Base-by-base conservation (phyloP, 2,329 filamentous ascomycete species). In the Trichoderma oligosporum region DNA sequence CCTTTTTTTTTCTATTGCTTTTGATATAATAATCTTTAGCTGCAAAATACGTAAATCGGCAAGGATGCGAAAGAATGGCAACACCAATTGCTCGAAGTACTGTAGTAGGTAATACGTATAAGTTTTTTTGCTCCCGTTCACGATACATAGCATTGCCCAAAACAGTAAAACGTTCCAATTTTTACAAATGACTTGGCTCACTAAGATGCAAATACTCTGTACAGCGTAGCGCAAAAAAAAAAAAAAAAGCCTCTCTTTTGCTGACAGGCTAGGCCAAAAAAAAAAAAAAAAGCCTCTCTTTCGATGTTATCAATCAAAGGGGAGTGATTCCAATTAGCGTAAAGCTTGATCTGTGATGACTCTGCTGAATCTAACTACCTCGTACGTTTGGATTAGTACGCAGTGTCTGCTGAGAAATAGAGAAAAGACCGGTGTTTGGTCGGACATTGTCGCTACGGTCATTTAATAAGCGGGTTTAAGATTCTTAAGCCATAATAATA, bases 351-450 rank as follows among this genome's bases (percentile, higher is more conserved):
- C 20, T 27, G 39, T 27, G 51, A 46, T 55, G 51, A 55, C 51
- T 55, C 39, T 55, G 51, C 51, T 27, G 49, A 3, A 33, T 22
- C 36, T 8, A 16, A n/a, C n/a, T n/a, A n/a, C n/a, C 27, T 9
- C 18, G 2, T 16, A 27, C 14, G 31, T 18, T n/a, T n/a, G 31
- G 7, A 53, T 44, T 44, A 53, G 27, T 53, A 44, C 49, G 49
- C 49, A 44, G 25, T 35, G 49, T 31, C 31, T 20, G 39, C 53
- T 56, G 53, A 56, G 53, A 56, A 56, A 56, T 56, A 48, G 44
- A 9, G 24, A 7, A 9, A 35, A 24, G 25, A 24, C 14, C 52
- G 41, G 52, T 38, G 29, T 27, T 56, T 35, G 45, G 51, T 49
- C 54, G 54, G 54, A 57, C 54, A 51, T 57, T 57, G 54, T 38